Conservation (phyloP, 108 stramenopile genomes). For the Cyclotella sp. region DNA sequence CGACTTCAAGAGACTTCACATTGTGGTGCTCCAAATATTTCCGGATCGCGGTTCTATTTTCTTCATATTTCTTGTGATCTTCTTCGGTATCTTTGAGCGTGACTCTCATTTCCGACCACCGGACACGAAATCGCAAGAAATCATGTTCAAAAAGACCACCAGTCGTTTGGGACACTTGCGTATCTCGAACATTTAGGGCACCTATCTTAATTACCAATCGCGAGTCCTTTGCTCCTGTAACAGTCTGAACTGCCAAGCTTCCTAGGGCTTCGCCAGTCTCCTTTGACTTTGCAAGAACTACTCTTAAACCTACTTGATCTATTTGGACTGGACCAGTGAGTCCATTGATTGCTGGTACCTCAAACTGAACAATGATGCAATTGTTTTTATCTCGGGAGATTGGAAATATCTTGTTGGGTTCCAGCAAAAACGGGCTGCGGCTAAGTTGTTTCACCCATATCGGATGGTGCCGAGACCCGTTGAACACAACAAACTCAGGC, state of each 20-base stretch:
- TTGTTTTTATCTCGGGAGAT: slow-evolving; percentile 52
- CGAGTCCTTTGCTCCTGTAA: slow-evolving; percentile 72
- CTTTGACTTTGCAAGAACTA: slow-evolving; percentile 57
- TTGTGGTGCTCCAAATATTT: slow-evolving; percentile 51
- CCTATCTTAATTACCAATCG: slow-evolving; percentile 82
- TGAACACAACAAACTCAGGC: slow-evolving; percentile 86
- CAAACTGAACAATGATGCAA: slow-evolving; percentile 50
- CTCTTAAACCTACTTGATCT: slow-evolving; percentile 71
- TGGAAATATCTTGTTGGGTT: slow-evolving; percentile 43
- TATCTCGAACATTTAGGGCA: slow-evolving; percentile 56
- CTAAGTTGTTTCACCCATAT: slow-evolving; percentile 52
- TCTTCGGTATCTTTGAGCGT: slow-evolving; percentile 72
- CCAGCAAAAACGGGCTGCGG: slow-evolving; percentile 32
- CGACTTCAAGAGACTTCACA: slow-evolving; percentile 47
- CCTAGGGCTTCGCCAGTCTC: slow-evolving; percentile 64
- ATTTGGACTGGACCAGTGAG: slow-evolving; percentile 68
- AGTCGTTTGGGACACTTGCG: slow-evolving; percentile 10
- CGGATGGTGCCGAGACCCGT: slow-evolving; percentile 66
- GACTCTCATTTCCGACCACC: slow-evolving; percentile 79
- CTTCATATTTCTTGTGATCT: slow-evolving; percentile 36
- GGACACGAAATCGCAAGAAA: slow-evolving; percentile 72
- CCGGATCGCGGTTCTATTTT: slow-evolving; percentile 44
- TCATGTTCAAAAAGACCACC: slow-evolving; percentile 64
- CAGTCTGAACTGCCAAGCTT: slow-evolving; percentile 82
- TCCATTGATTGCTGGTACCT: slow-evolving; percentile 53